These are phyloP conservation scores for Talinum fruticosum DNA, from an alignment of 148 eudicot species.

Conservation along the genomic window DNA sequence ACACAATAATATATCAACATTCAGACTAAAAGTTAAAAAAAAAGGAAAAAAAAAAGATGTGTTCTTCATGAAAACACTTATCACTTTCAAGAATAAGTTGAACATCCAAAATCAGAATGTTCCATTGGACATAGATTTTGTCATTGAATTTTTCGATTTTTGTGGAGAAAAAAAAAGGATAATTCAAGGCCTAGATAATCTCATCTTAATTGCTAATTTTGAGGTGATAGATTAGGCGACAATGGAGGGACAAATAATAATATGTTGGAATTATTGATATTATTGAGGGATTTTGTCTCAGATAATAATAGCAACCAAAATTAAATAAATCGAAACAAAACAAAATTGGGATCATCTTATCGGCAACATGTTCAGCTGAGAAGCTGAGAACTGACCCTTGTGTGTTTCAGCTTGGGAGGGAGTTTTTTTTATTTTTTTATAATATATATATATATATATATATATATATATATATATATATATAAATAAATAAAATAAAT, in stretches of 20 bases:
- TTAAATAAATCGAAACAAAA: slow-evolving; percentile 9
- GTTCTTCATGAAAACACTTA: not conserved
- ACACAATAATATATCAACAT: too few relatives aligned
- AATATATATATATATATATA: too few relatives aligned
- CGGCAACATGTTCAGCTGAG: slow-evolving; percentile 8
- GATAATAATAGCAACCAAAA: not conserved
- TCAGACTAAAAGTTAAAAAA: too few relatives aligned
- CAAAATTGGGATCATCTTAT: slow-evolving; percentile 18
- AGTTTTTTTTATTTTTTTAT: too few relatives aligned
- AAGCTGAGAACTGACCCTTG: not conserved
- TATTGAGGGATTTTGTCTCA: slow-evolving; percentile 21
- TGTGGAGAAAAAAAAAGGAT: not conserved
- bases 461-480: too few relatives aligned
- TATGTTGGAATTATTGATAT: slow-evolving; percentile 13
- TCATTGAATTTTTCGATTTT: slow-evolving; percentile 24
- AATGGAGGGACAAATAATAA: not conserved
- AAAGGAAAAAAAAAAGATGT: too few relatives aligned
- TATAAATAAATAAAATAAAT: slow-evolving; percentile 3
- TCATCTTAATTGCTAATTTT: not conserved
- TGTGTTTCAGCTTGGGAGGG: not conserved
- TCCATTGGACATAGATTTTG: slow-evolving; percentile 29
- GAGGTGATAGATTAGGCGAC: slow-evolving; percentile 12
- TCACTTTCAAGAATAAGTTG: not conserved
- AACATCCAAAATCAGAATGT: slow-evolving; percentile 24
- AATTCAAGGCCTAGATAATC: slow-evolving; percentile 8